Evolutionary conservation across 768 basidiomycete species (phyloP), one percentile per base, ranked within the genome.

Genomic region (Collybia sp.): DNA sequence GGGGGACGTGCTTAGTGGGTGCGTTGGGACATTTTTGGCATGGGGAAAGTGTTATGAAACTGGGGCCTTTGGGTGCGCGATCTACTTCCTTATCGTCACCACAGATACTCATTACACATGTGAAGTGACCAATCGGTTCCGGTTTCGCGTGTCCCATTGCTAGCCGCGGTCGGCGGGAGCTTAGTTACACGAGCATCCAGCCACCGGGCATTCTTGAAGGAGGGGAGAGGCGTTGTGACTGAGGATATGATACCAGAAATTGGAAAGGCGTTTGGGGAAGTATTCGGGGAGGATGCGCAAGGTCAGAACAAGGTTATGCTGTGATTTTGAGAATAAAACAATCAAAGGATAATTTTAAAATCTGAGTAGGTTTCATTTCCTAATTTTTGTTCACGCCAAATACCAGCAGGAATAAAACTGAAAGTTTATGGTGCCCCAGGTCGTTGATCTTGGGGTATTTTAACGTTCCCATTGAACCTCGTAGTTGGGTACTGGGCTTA

Each of bases 11-110:
- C 63, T 98, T 45, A 88, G 85, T 55, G 96, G 96, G 11, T 73
- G 77, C 37, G 85, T 93, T 9, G 96, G 93, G 0, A 80, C 92
- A 1, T 80, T 96, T 61, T 71, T 98, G 54, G 94, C 94, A 3
- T 99, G 96, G 95, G 92, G 88, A 4, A 88, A 87, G 61, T 92
- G 89, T 56, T 98, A 89, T 61, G 92, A 94, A 58, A 80, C 81
- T 37, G 88, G 93, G 12, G 79, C 76, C 1, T 92, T 85, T 53
- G 85, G 85, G 90, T 92, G 57, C 56, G 77, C 59, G 20, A 5
- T 2, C 6, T 2, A 4, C 39, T 49, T 15, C 32, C 25, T 16
- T n/a, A 30, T 17, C 25, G 12, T 39, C 45, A 31, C n/a, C 16
- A 45, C 39, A 25, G 42, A 19, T 40, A 38, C 43, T 6, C 42